Evolutionary conservation across 2,329 filamentous ascomycete species (phyloP).

Genomic region (Stemphylium beticola): DNA sequence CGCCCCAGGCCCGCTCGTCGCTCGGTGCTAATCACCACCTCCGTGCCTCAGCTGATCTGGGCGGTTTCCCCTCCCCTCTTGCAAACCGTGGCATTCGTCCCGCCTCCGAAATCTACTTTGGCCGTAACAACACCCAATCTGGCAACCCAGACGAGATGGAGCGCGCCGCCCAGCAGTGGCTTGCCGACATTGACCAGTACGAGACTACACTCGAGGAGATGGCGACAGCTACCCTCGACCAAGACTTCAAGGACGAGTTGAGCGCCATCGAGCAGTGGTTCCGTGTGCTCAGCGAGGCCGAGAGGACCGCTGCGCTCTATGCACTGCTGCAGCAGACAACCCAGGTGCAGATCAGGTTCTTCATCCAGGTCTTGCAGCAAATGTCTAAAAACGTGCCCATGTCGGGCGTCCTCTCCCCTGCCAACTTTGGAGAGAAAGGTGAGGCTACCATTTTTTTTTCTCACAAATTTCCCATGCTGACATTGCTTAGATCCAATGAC

Average conservation of each 20-base stretch:
- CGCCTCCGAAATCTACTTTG: constrained; percentile 91
- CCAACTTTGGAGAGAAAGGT: constrained; percentile 95
- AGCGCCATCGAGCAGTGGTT: constrained; percentile 99
- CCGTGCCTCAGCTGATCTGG: constrained; percentile 95
- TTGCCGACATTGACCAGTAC: constrained; percentile 98
- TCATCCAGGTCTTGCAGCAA: constrained; percentile 97
- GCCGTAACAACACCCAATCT: constrained; percentile 71
- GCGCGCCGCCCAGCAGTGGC: constrained; percentile 96
- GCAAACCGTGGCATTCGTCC: constrained; percentile 84
- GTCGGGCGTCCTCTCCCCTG: constrained; percentile 91
- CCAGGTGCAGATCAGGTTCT: constrained; percentile 98
- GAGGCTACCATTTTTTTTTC: constrained; percentile 30
- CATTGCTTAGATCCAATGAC: constrained; percentile 84
- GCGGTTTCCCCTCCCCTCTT: constrained; percentile 74
- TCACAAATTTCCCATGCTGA: constrained; percentile 23
- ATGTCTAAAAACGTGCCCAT: constrained; percentile 99
- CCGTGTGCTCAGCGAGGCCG: constrained; percentile 92
- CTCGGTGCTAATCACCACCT: constrained; percentile 83
- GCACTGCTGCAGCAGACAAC: constrained; percentile 97
- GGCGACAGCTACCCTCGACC: constrained; percentile 96
- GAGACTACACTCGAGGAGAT: constrained; percentile 99
- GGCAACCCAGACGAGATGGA: constrained; percentile 84
- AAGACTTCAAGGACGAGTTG: constrained; percentile 99
- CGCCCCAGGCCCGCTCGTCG: constrained; percentile 76
- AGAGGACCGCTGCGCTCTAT: constrained; percentile 93